These are phyloP conservation scores for Chenopodium formosanum DNA, from an alignment of 148 eudicot genomes.

Conservation along the genomic window DNA sequence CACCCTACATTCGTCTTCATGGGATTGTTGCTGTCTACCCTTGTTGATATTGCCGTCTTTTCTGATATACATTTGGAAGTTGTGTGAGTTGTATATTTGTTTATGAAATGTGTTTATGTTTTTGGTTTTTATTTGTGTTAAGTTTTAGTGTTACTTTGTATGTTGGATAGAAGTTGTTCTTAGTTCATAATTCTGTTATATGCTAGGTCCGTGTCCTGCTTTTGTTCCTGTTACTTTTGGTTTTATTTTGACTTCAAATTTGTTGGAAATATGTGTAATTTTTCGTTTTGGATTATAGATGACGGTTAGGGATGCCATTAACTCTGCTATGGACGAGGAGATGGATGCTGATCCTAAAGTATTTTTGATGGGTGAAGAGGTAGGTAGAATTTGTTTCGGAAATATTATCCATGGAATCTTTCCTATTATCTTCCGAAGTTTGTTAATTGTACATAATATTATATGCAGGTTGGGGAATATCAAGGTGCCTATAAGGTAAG, in stretches of 20 bases:
- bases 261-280: neutral
- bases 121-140: too few relatives aligned
- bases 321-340: slow-evolving; percentile 85
- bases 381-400: slow-evolving; percentile 13
- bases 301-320: slow-evolving; percentile 76
- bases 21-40: too few relatives aligned
- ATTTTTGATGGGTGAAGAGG: slow-evolving; percentile 90
- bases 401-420: neutral
- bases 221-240: neutral
- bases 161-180: neutral
- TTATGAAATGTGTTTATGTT: too few relatives aligned
- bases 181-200: neutral
- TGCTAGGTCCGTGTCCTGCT: neutral
- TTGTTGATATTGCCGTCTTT: too few relatives aligned
- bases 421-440: neutral
- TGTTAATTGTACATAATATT: neutral
- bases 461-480: slow-evolving; percentile 80
- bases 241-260: neutral
- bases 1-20: too few relatives aligned
- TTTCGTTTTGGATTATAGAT: slow-evolving; percentile 35
- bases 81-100: too few relatives aligned
- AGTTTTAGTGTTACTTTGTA: too few relatives aligned
- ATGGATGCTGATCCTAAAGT: slow-evolving; percentile 78
- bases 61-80: too few relatives aligned
- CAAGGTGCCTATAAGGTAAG: slow-evolving; percentile 95